Percentiles rank a stretch among this genome's conserved stretches.
Conservation (phyloP, 2,329 filamentous ascomycete genomes). For the Phaeosphaeria sp. region DNA sequence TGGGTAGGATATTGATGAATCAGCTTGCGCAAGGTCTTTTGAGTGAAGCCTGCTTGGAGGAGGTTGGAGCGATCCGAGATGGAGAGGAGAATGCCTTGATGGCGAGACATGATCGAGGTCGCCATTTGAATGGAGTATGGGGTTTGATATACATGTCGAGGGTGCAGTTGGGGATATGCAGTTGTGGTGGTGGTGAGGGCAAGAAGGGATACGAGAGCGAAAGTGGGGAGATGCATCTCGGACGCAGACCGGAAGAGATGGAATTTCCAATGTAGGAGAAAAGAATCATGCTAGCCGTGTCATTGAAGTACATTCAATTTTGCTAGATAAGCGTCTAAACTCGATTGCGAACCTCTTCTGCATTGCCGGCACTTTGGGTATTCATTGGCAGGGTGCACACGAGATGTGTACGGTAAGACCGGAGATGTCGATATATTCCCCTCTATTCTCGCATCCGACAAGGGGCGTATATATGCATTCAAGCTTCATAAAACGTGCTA, state of each 20-base stretch:
- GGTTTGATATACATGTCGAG: neutral
- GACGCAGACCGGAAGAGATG: neutral
- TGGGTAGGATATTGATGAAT: conserved; percentile 21
- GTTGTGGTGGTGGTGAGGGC: neutral
- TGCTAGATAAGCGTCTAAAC: neutral
- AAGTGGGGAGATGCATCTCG: neutral
- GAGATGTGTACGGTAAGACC: neutral
- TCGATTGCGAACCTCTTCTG: neutral
- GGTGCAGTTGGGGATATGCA: neutral
- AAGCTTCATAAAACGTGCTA: neutral
- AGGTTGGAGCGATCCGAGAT: conserved; percentile 23
- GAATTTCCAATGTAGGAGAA: neutral
- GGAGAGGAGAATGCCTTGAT: conserved; percentile 37
- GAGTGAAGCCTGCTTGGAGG: conserved; percentile 43
- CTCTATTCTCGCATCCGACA: neutral
- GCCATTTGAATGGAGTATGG: conserved; percentile 31
- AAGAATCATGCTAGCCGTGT: neutral
- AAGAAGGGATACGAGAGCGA: neutral
- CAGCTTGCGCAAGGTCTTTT: conserved; percentile 35
- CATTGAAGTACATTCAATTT: neutral
- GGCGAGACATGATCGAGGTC: conserved; percentile 38
- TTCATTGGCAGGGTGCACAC: neutral
- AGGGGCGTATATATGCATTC: neutral
- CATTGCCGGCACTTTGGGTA: neutral
- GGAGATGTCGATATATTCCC: neutral